These are phyloP conservation scores for Diddensiella santjacobensis DNA, from an alignment of 805 yeast species.

Conservation along the genomic window DNA sequence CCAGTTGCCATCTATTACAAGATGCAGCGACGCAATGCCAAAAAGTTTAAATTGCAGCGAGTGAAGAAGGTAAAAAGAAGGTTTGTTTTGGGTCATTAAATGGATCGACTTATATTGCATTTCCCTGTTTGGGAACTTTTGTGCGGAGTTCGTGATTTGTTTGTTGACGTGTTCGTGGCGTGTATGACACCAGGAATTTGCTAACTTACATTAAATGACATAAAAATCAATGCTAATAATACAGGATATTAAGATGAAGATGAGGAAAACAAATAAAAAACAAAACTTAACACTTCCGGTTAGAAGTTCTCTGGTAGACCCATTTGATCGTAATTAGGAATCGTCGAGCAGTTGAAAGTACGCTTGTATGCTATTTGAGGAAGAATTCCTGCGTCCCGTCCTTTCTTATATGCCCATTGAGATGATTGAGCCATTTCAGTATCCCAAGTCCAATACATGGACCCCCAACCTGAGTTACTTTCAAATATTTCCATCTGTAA, in stretches of 20 bases:
- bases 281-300: slow-evolving; percentile 3
- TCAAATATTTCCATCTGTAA: slow-evolving; percentile 79
- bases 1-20: neutral
- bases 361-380: slow-evolving; percentile 30
- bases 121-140: no score
- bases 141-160: neutral
- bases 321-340: slow-evolving; percentile 26
- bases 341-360: slow-evolving; percentile 25
- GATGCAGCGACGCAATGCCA: neutral
- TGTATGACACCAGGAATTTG: neutral
- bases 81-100: neutral
- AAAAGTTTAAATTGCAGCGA: neutral
- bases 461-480: slow-evolving; percentile 65
- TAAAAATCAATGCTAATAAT: neutral
- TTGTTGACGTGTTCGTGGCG: neutral
- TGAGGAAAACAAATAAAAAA: neutral
- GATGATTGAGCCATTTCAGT: slow-evolving; percentile 47
- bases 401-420: slow-evolving; percentile 35
- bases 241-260: neutral
- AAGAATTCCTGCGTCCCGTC: slow-evolving; percentile 28
- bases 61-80: neutral
- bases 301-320: slow-evolving; percentile 30
- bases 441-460: slow-evolving; percentile 83
- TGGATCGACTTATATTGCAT: no score
- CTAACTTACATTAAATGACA: neutral